phyloP scores from a whole-genome alignment of 148 eudicot species.

The Nepenthes gracilis region DNA sequence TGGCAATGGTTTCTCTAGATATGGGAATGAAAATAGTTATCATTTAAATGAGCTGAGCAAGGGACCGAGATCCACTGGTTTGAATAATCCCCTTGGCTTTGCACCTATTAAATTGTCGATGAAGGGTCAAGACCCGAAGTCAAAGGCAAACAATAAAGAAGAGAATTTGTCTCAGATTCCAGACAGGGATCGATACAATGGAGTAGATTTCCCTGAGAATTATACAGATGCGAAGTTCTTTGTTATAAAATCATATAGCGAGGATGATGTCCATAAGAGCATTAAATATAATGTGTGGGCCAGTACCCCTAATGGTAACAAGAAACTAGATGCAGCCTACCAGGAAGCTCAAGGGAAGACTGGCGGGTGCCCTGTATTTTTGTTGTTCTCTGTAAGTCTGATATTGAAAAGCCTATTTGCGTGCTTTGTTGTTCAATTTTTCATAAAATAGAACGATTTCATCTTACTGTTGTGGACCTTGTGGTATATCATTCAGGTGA shows the following conservation, averaged over 20 bases:
- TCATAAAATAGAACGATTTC: neutral
- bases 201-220: slow-evolving; percentile 31
- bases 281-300: slow-evolving; percentile 46
- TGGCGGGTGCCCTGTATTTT: slow-evolving; percentile 32
- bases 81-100: slow-evolving; percentile 19
- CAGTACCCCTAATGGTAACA: slow-evolving; percentile 40
- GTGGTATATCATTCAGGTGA: slow-evolving; percentile 18
- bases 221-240: slow-evolving; percentile 31
- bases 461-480: neutral
- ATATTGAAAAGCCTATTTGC: neutral
- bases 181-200: slow-evolving; percentile 29
- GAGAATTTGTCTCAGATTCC: slow-evolving; percentile 16
- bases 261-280: slow-evolving; percentile 47
- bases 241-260: slow-evolving; percentile 42
- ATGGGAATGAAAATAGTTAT: slow-evolving; percentile 25
- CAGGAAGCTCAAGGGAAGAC: slow-evolving; percentile 39
- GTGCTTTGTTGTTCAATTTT: neutral
- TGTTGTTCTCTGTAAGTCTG: slow-evolving; percentile 34
- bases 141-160: slow-evolving; percentile 18
- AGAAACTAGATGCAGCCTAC: slow-evolving; percentile 40
- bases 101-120: slow-evolving; percentile 35
- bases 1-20: slow-evolving; percentile 20
- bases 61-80: slow-evolving; percentile 31
- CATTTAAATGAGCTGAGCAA: slow-evolving; percentile 39
- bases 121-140: slow-evolving; percentile 32